Evolutionary conservation across 2,329 filamentous ascomycete species (phyloP), one percentile per base, ranked within the genome.

Genomic region (Escovopsis weberi): DNA sequence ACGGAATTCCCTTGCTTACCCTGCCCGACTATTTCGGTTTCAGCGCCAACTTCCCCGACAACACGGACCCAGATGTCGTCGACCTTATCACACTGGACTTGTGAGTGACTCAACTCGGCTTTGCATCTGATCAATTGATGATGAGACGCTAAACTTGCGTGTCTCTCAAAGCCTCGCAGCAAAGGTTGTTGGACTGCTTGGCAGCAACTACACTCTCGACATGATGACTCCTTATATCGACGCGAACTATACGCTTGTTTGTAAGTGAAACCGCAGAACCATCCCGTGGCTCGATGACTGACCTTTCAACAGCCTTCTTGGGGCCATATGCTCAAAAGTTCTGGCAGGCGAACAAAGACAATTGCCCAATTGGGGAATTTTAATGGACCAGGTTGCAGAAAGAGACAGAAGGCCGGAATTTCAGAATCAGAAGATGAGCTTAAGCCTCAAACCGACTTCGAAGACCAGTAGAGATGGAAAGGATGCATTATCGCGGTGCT

Each of bases 21-120:
- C 61, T 69, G 37, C 72, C 72, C 4, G 61, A 66, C 46, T 70
- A 70, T 50, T 68, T 72, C 49, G 66, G 71, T 51, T 64, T 63
- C 3, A 63, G 66, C 12, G 70, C 57, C 6, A 67, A 64, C 0
- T 72, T 75, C 42, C 66, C 68, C 0, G 58, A 65, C 23, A 65
- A 66, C 1, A 59, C 41, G 40, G 42, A 55, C 15, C 65, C 69
- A 0, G 60, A 64, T 10, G 62, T 53, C 2, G 70, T 74, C 2
- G 72, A 76, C 47, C 52, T 75, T 0, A 59, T 76, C 23, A 75
- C 75, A 50, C 53, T 71, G 12, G 70, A 75, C 47, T 75, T 70
- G 63, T 65, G 47, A 54, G 62, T 58, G 3, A 11, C 28, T 32
- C 3, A 2, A 1, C 23, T 23, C 15, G 15, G 15, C 15, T 15